phyloP scores from a whole-genome alignment of 352 stramenopile genomes.

The Globisporangium parvum region DNA sequence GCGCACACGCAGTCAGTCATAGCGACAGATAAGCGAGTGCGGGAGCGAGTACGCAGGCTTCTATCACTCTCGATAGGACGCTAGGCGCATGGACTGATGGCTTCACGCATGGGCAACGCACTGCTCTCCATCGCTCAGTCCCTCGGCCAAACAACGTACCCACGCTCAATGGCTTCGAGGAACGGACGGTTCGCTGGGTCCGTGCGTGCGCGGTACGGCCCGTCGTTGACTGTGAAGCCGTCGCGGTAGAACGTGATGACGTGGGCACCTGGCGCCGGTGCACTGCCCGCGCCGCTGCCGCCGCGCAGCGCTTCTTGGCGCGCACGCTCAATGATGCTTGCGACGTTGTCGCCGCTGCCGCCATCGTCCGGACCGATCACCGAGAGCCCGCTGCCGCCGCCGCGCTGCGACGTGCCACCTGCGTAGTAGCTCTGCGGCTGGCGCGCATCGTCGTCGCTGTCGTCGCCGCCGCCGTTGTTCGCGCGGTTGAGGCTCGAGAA shows the following conservation, averaged over 20 bases:
- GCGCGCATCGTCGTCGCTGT: conserved; percentile 33
- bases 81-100: too few relatives aligned
- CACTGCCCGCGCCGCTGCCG: conserved; percentile 14
- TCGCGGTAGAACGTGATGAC: conserved; percentile 84
- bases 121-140: not conserved
- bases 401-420: conserved; percentile 52
- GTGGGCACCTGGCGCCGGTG: conserved; percentile 22
- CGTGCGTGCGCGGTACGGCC: conserved; percentile 59
- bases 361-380: conserved; percentile 52
- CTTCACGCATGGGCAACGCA: not conserved
- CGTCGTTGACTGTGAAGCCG: conserved; percentile 81
- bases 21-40: not conserved
- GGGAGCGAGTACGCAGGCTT: not conserved
- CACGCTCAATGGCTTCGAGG: conserved; percentile 73
- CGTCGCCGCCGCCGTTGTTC: conserved; percentile 25
- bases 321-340: conserved; percentile 82
- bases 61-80: too few relatives aligned
- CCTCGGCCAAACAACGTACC: conserved; percentile 16
- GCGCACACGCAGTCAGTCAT: conserved; percentile 1
- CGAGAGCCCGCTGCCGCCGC: conserved; percentile 70
- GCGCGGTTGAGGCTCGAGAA: conserved; percentile 62
- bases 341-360: conserved; percentile 29
- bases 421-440: conserved; percentile 53
- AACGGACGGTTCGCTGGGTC: conserved; percentile 73
- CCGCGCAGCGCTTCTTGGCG: conserved; percentile 48